Conservation (phyloP, 2,329 filamentous ascomycete species). For the Colletotrichum sp. region DNA sequence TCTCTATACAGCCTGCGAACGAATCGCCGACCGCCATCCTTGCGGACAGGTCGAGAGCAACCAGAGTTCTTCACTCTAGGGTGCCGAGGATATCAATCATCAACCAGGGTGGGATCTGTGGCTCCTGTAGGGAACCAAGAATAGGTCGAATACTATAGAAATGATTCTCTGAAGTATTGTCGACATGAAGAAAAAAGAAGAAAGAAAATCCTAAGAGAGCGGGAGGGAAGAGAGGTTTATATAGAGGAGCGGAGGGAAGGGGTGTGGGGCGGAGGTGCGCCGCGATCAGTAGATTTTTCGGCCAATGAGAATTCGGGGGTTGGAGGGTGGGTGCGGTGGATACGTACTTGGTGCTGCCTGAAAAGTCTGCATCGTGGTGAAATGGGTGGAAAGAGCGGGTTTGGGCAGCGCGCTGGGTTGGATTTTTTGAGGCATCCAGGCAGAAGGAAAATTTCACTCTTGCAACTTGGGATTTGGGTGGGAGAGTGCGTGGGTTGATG, state of each 20-base stretch:
- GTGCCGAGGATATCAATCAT: conserved; percentile 89
- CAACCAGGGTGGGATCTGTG: conserved; percentile 95
- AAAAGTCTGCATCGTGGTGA: background rate
- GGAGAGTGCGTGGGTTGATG: background rate
- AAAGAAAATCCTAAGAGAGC: conserved; percentile 3
- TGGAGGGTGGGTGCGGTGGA: background rate
- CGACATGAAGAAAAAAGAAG: conserved; percentile 22
- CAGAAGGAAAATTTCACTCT: background rate
- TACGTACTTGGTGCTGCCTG: background rate
- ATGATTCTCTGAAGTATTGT: conserved; percentile 72
- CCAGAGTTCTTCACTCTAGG: conserved; percentile 81
- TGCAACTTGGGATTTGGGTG: background rate
- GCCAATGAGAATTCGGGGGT: conserved; percentile 1
- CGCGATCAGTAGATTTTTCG: background rate
- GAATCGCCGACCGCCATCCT: conserved; percentile 58
- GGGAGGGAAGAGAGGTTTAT: background rate
- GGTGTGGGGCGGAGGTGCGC: background rate
- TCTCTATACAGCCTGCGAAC: conserved; percentile 71
- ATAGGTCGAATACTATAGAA: conserved; percentile 96
- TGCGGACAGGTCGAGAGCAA: conserved; percentile 66
- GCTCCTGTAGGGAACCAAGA: conserved; percentile 93
- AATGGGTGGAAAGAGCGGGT: background rate
- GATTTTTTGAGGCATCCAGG: background rate
- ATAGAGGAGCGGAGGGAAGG: background rate
- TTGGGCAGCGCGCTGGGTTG: background rate